A percentile compares a stretch with the other conserved stretches of the same genome.
These are phyloP conservation scores for Xylaria sp. DNA, from an alignment of 2,329 filamentous ascomycete species.

Conservation along the genomic window DNA sequence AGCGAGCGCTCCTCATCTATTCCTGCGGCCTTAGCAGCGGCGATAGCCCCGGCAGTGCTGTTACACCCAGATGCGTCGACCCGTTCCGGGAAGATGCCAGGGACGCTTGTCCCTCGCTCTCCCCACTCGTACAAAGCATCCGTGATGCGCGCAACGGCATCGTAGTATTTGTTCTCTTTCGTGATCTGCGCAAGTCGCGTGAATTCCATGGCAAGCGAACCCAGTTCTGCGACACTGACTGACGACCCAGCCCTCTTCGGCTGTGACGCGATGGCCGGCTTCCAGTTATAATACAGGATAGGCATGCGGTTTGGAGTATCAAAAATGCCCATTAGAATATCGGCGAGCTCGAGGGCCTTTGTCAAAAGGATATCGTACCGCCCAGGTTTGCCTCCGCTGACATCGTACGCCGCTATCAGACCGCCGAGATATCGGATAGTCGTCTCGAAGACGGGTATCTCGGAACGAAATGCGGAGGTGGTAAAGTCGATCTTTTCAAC, in stretches of 20 bases:
- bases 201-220: conserved; percentile 84
- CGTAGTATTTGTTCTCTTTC: conserved; percentile 80
- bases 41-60: conserved; percentile 49
- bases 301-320: conserved; percentile 95
- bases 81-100: conserved; percentile 78
- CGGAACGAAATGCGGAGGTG: conserved; percentile 58
- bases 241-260: conserved; percentile 62
- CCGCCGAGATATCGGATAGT: conserved; percentile 91
- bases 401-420: conserved; percentile 81
- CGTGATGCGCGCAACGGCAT: conserved; percentile 84
- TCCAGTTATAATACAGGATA: conserved; percentile 77
- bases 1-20: conserved; percentile 18
- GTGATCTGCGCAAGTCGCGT: conserved; percentile 87
- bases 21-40: conserved; percentile 37
- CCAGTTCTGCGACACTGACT: conserved; percentile 71
- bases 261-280: conserved; percentile 64
- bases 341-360: conserved; percentile 73
- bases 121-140: conserved; percentile 78
- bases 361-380: conserved; percentile 66
- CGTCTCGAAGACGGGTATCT: conserved; percentile 92
- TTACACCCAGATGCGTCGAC: conserved; percentile 83
- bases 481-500: conserved; percentile 76
- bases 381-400: conserved; percentile 64
- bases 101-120: conserved; percentile 66
- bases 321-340: conserved; percentile 72